phyloP scores from a whole-genome alignment of 1,284 basidiomycete genomes.

The Tremellales sp. region DNA sequence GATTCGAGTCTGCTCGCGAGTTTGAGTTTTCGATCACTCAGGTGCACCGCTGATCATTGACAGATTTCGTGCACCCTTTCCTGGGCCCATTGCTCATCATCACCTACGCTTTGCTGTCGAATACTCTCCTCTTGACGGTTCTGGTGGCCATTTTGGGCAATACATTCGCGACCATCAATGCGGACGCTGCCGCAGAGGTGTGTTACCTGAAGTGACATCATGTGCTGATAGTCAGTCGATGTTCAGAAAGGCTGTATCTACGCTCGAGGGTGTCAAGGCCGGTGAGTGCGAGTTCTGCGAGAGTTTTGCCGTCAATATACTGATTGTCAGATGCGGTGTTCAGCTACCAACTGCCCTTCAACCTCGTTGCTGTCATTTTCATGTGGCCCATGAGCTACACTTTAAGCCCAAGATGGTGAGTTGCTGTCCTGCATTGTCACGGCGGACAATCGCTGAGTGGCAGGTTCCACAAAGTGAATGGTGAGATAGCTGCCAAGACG shows the following conservation, averaged over 20 bases:
- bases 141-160: conserved; percentile 75
- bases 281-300: conserved; percentile 16
- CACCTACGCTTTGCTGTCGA: conserved; percentile 76
- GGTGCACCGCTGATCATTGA: conserved; percentile 3
- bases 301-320: no score
- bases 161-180: conserved; percentile 85
- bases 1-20: conserved; percentile 72
- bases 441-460: conserved; percentile 2
- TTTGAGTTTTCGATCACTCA: conserved; percentile 11
- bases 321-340: conserved; percentile 68
- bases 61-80: conserved; percentile 67
- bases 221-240: conserved; percentile 61
- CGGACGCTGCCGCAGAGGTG: conserved; percentile 86
- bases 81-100: conserved; percentile 84
- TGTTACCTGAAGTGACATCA: conserved; percentile 7
- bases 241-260: conserved; percentile 85
- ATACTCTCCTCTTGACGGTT: conserved; percentile 57
- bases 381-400: conserved; percentile 79
- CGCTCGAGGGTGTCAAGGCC: conserved; percentile 66
- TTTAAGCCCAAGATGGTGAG: conserved; percentile 55
- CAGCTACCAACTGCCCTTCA: conserved; percentile 87
- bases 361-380: conserved; percentile 71
- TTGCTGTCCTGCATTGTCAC: background rate
- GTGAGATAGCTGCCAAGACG: conserved; percentile 75
- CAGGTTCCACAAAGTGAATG: conserved; percentile 63